Conservation (phyloP, 371 early-diverging fungal genomes). For the Syncephalastrum sp. region DNA sequence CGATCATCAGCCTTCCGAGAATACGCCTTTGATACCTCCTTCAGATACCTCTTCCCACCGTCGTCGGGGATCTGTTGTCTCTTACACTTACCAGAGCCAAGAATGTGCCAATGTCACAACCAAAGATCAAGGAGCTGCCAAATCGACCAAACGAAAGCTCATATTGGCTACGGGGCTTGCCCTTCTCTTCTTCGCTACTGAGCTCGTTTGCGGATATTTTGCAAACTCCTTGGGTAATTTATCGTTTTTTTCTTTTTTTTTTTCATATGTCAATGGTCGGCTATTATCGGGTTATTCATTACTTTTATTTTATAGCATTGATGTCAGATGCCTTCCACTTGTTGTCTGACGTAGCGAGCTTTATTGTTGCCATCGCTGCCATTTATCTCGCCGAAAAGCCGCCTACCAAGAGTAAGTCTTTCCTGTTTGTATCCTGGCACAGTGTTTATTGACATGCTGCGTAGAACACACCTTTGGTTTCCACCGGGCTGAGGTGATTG, state of each 20-base stretch:
- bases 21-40: neutral
- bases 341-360: slow-evolving; percentile 74
- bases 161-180: slow-evolving; percentile 59
- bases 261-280: no score
- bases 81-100: slow-evolving; percentile 20
- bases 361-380: slow-evolving; percentile 72
- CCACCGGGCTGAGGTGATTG: slow-evolving; percentile 85
- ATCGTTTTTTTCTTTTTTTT: no score
- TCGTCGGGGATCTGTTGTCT: slow-evolving; percentile 14
- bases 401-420: slow-evolving; percentile 57
- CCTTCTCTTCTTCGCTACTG: slow-evolving; percentile 67
- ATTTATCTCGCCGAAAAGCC: slow-evolving; percentile 72
- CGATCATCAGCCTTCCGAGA: neutral
- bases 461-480: slow-evolving; percentile 80
- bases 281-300: no score
- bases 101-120: slow-evolving; percentile 35
- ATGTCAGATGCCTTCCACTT: slow-evolving; percentile 79
- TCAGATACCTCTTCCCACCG: neutral
- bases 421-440: neutral
- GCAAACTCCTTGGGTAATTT: slow-evolving; percentile 60
- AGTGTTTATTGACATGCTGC: slow-evolving; percentile 3
- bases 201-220: slow-evolving; percentile 69
- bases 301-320: slow-evolving; percentile 52
- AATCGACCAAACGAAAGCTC: slow-evolving; percentile 44
- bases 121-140: slow-evolving; percentile 22